Base-by-base conservation (phyloP, 2,329 filamentous ascomycete genomes). In the Chaetomium strumarium region DNA sequence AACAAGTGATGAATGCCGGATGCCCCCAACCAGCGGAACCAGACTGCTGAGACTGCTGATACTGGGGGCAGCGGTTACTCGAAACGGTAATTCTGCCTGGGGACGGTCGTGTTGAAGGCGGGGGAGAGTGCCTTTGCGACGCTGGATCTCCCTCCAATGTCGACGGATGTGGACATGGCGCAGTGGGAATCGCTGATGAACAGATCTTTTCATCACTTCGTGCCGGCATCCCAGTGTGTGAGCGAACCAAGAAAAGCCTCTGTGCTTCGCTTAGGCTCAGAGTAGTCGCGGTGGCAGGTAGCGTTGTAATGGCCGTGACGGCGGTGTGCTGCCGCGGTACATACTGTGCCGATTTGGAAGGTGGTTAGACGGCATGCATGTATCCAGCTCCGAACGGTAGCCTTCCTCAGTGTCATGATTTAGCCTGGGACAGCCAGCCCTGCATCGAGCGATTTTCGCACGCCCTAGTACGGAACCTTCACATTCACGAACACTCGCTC, bases 201-300 rank as follows among this genome's bases (percentile, higher is more conserved):
- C 50, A 64, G 62, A 63, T 64, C 60, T 62, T 62, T 50, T 52
- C 51, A 56, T 57, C 48, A 56, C 55, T 57, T 57, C 52, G 52
- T 61, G 59, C 54, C 59, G 57, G 56, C 55, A 61, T 59, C 56
- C 60, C 40, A 24, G 24, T 24, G 24, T 24, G 24, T 24, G 24
- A 24, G 7, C 24, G 24, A 55, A 55, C 51, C 55, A 51, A 51
- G 53, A n/a, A 8, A 16, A 37, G 13, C 13, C 12, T 8, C 34
- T n/a, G 14, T 13, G 13, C 34, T 31, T 43, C 5, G 13, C 34
- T 31, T 43, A 34, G 46, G 33, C 40, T 49, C 9, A 37, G 39
- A 31, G 48, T 39, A 42, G 41, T 46, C 37, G 52, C 41, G 24
- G 43, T 51, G 46, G 52, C 30, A 30, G 41, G 48, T 48, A 39